Percentiles rank a stretch among this genome's conserved stretches.
Conservation (phyloP, 1,284 basidiomycete species). For the Leccinum pachyderme region DNA sequence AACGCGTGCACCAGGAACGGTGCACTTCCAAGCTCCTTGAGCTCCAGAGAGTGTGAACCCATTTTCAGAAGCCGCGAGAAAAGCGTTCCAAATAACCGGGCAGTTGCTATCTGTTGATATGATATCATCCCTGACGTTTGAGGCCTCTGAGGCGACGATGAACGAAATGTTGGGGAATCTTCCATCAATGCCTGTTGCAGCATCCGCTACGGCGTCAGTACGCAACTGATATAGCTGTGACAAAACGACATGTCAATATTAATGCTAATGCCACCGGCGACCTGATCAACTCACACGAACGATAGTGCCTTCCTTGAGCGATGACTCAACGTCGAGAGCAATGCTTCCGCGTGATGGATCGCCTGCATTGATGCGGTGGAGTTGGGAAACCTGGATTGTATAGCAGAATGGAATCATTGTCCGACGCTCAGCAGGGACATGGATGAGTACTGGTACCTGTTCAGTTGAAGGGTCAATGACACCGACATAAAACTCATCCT, state of each 20-base stretch:
- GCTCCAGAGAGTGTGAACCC: slow-evolving; percentile 42
- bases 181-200: not conserved
- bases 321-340: slow-evolving; percentile 62
- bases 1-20: slow-evolving; percentile 34
- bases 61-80: slow-evolving; percentile 59
- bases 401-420: not conserved
- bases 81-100: slow-evolving; percentile 36
- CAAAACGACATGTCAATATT: not conserved
- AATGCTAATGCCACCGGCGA: not conserved
- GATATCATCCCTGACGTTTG: not conserved
- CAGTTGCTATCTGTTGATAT: not conserved
- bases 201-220: not conserved
- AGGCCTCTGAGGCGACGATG: slow-evolving; percentile 20
- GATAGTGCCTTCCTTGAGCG: slow-evolving; percentile 53
- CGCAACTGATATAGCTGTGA: slow-evolving; percentile 22
- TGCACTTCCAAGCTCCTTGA: slow-evolving; percentile 40
- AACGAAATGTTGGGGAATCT: slow-evolving; percentile 17
- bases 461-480: slow-evolving; percentile 34
- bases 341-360: slow-evolving; percentile 78
- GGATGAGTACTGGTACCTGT: slow-evolving; percentile 6
- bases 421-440: not conserved
- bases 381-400: slow-evolving; percentile 38
- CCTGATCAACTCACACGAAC: slow-evolving; percentile 53
- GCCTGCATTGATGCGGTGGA: slow-evolving; percentile 69
- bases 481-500: slow-evolving; percentile 69